Evolutionary conservation across 2,329 filamentous ascomycete genomes (phyloP).

Genomic region (Arthrobotrys conoides): DNA sequence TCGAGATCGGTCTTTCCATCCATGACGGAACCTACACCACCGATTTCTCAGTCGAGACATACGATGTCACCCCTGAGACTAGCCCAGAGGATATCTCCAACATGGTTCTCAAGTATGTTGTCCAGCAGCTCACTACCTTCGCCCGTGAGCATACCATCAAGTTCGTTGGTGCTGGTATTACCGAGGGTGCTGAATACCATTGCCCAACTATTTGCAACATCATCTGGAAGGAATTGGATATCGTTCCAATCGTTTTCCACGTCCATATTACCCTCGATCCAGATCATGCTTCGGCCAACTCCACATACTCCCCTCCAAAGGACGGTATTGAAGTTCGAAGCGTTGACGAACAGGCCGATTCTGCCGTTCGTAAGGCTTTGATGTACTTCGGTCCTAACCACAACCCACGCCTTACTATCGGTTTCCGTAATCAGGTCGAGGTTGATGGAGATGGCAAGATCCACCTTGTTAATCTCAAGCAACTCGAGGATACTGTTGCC

Average conservation of each 20-base stretch:
- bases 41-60: slow-evolving; percentile 77
- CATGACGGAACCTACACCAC: slow-evolving; percentile 82
- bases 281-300: slow-evolving; percentile 54
- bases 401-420: slow-evolving; percentile 77
- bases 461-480: slow-evolving; percentile 71
- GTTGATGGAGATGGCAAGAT: slow-evolving; percentile 78
- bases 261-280: slow-evolving; percentile 63
- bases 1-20: slow-evolving; percentile 77
- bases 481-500: slow-evolving; percentile 76
- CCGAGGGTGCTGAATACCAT: slow-evolving; percentile 73
- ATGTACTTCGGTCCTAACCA: slow-evolving; percentile 82
- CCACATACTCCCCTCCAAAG: slow-evolving; percentile 67
- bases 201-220: slow-evolving; percentile 78
- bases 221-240: slow-evolving; percentile 82
- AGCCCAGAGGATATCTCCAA: slow-evolving; percentile 69
- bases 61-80: slow-evolving; percentile 69
- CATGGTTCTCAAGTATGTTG: slow-evolving; percentile 74
- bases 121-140: slow-evolving; percentile 60
- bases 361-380: slow-evolving; percentile 83
- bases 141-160: slow-evolving; percentile 77
- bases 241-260: slow-evolving; percentile 78
- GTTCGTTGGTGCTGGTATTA: slow-evolving; percentile 81
- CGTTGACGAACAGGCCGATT: slow-evolving; percentile 86
- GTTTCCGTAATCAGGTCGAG: slow-evolving; percentile 78
- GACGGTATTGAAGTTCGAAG: slow-evolving; percentile 63